Evolutionary conservation across 2,329 filamentous ascomycete genomes (phyloP).

Genomic region (Apiospora kogelbergensis): DNA sequence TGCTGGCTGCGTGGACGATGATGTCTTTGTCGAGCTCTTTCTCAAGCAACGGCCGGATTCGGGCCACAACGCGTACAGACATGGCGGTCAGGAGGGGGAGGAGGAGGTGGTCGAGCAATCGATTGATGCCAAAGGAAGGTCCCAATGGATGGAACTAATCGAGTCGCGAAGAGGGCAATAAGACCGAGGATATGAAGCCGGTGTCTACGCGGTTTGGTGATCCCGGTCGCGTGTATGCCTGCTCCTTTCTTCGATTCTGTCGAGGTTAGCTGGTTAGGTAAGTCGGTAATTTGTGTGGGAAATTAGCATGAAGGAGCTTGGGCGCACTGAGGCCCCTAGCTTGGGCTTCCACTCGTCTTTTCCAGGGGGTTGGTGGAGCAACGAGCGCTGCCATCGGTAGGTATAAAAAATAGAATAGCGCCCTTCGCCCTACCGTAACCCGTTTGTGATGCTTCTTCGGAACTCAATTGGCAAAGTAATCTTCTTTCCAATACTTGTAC

Average conservation of each 20-base stretch:
- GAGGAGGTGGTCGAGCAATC: neutral
- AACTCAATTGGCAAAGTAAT: neutral
- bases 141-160: neutral
- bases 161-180: neutral
- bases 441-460: no score
- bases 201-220: neutral
- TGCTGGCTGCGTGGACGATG: conserved; percentile 71
- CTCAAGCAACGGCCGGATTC: conserved; percentile 84
- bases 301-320: conserved; percentile 7
- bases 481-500: neutral
- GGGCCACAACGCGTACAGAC: conserved; percentile 83
- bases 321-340: neutral
- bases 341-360: neutral
- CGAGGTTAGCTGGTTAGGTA: neutral
- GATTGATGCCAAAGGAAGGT: neutral
- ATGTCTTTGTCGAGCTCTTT: conserved; percentile 84
- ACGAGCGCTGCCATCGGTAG: neutral
- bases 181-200: neutral
- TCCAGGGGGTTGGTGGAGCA: neutral
- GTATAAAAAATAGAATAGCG: neutral
- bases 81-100: conserved; percentile 33
- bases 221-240: neutral
- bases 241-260: neutral
- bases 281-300: neutral
- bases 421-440: neutral